These are phyloP conservation scores for Flaveria ramosissima DNA, from an alignment of 129 eudicot species.

Conservation along the genomic window DNA sequence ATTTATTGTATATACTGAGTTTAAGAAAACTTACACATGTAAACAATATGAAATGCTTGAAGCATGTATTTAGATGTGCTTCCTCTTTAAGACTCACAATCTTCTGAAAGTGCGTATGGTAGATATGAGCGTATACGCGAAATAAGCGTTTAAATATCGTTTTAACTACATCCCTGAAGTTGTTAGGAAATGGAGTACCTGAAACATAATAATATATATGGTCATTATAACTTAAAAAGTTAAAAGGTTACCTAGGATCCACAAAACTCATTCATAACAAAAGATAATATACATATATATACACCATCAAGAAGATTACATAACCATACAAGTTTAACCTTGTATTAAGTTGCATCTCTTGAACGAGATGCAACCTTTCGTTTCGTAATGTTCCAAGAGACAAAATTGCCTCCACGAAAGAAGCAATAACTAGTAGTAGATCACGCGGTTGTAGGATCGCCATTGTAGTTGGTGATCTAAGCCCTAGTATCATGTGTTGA, in stretches of 20 bases:
- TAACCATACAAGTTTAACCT: no score
- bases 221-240: background rate
- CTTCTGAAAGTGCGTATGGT: constrained; percentile 93
- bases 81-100: constrained; percentile 90
- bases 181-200: constrained; percentile 88
- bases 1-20: background rate
- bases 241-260: background rate
- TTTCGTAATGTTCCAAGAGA: no score
- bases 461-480: no score
- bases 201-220: constrained; percentile 22
- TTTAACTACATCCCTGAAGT: constrained; percentile 91
- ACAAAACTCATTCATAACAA: background rate
- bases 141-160: constrained; percentile 86
- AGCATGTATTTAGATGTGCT: constrained; percentile 91
- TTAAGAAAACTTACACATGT: constrained; percentile 70
- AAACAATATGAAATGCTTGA: constrained; percentile 90
- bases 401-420: no score
- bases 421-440: no score
- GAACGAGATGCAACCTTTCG: no score
- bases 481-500: no score
- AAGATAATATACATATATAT: no score
- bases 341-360: no score
- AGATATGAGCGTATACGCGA: constrained; percentile 91
- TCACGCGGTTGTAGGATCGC: no score
- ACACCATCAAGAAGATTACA: no score